A percentile compares a stretch with the other conserved stretches of the same genome.
Conservation (phyloP, 495 filamentous ascomycete genomes). For the Haplographium delicatum region DNA sequence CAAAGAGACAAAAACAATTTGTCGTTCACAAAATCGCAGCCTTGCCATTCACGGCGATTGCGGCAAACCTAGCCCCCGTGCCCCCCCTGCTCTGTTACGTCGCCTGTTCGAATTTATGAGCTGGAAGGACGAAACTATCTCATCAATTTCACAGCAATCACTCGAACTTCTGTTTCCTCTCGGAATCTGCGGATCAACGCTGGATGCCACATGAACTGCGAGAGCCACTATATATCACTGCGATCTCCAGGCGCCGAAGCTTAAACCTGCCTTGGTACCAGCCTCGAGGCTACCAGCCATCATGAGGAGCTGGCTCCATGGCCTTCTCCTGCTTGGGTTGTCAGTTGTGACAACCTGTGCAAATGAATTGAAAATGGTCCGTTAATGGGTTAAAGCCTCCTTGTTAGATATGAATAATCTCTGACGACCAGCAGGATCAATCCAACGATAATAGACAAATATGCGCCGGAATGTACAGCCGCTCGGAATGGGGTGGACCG, state of each 20-base stretch:
- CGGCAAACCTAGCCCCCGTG: neutral
- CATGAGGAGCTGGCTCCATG: slow-evolving; percentile 52
- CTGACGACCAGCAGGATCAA: slow-evolving; percentile 67
- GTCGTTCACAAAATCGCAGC: too few species aligned
- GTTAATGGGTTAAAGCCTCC: too few species aligned
- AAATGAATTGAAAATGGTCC: slow-evolving; percentile 57
- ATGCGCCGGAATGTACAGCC: slow-evolving; percentile 98
- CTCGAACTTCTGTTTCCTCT: neutral
- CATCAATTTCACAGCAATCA: neutral
- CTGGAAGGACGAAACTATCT: neutral
- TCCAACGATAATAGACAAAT: slow-evolving; percentile 71
- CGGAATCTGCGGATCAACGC: slow-evolving; percentile 7
- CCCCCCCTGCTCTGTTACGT: neutral
- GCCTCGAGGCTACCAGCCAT: slow-evolving; percentile 25
- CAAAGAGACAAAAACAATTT: too few species aligned
- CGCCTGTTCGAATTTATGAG: neutral
- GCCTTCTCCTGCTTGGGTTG: slow-evolving; percentile 46
- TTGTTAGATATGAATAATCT: too few species aligned
- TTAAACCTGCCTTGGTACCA: slow-evolving; percentile 3
- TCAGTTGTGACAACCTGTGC: slow-evolving; percentile 48
- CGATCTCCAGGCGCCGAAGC: neutral
- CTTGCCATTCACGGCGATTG: too few species aligned
- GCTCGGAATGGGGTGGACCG: slow-evolving; percentile 80
- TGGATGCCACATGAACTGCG: slow-evolving; percentile 16
- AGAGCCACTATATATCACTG: neutral